Conservation (phyloP, 441 rosid species). For the Mallotus japonicus region DNA sequence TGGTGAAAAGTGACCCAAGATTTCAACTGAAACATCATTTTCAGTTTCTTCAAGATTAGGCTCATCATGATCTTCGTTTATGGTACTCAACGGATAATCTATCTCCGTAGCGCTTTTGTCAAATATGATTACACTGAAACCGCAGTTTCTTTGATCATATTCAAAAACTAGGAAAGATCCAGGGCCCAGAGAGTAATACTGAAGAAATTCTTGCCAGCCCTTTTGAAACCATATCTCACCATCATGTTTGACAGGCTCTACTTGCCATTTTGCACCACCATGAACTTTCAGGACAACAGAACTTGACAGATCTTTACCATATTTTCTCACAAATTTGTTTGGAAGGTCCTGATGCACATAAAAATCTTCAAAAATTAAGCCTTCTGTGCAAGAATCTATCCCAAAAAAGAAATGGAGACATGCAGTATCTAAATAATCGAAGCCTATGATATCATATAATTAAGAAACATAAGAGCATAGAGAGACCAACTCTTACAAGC, state of each 20-base stretch:
- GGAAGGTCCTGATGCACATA: conserved; percentile 24
- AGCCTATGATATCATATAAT: too few species aligned
- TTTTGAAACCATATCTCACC: conserved; percentile 43
- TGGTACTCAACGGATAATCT: conserved; percentile 13
- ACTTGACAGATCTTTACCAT: conserved; percentile 23
- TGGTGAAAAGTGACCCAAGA: background rate
- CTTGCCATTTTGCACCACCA: conserved; percentile 28
- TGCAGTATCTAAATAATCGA: too few species aligned
- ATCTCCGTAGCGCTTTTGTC: conserved; percentile 29
- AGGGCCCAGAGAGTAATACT: conserved; percentile 33
- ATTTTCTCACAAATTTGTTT: conserved; percentile 15
- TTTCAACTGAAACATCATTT: background rate
- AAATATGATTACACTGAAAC: conserved; percentile 34
- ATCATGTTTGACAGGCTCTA: conserved; percentile 23
- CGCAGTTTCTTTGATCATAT: conserved; percentile 25
- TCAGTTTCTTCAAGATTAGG: background rate
- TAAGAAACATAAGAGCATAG: too few species aligned
- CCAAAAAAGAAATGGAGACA: too few species aligned
- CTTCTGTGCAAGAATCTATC: too few species aligned
- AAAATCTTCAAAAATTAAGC: too few species aligned
- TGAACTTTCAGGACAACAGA: conserved; percentile 27
- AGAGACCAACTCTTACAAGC: background rate
- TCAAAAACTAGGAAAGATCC: conserved; percentile 40
- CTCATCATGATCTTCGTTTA: background rate
- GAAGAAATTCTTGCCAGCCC: conserved; percentile 49